Evolutionary conservation across 2,329 filamentous ascomycete genomes (phyloP).

Genomic region (Helotiales sp.): DNA sequence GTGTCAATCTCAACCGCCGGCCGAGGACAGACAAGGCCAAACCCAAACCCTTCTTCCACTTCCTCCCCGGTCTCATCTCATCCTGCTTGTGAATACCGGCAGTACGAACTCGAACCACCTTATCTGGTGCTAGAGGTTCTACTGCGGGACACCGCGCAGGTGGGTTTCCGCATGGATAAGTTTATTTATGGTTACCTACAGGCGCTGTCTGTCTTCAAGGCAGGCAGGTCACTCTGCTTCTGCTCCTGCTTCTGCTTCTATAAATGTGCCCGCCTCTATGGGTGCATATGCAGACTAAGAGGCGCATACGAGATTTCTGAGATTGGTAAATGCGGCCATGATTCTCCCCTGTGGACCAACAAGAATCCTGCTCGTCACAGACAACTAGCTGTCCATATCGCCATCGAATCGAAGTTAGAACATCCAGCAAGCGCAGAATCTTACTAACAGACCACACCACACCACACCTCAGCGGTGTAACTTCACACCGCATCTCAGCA

Average conservation of each 20-base stretch:
- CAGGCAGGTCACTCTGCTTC: not conserved
- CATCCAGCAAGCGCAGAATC: not conserved
- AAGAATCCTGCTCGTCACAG: not conserved
- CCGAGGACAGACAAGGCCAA: not conserved
- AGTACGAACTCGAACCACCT: not conserved
- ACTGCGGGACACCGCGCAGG: not conserved
- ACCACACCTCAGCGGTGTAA: not conserved
- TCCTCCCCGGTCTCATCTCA: slow-evolving; percentile 1
- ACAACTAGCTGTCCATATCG: not conserved
- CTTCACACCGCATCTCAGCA: not conserved
- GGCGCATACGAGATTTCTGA: slow-evolving; percentile 1
- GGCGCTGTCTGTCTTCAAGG: not conserved
- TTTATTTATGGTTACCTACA: slow-evolving; percentile 8
- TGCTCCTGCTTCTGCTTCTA: not conserved
- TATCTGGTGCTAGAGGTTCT: not conserved
- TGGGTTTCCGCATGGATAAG: not conserved
- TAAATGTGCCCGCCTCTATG: not conserved
- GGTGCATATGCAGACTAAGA: slow-evolving; percentile 7
- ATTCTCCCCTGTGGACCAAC: too few relatives aligned
- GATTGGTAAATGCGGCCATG: not conserved
- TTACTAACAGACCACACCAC: not conserved
- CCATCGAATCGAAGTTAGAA: not conserved
- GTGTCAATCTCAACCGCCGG: slow-evolving; percentile 4
- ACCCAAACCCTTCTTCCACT: not conserved
- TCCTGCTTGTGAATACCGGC: not conserved